A percentile compares a stretch with the other conserved stretches of the same genome.
Evolutionary conservation across 306 rosid genomes (phyloP).

Genomic region (Trifolium pratense): DNA sequence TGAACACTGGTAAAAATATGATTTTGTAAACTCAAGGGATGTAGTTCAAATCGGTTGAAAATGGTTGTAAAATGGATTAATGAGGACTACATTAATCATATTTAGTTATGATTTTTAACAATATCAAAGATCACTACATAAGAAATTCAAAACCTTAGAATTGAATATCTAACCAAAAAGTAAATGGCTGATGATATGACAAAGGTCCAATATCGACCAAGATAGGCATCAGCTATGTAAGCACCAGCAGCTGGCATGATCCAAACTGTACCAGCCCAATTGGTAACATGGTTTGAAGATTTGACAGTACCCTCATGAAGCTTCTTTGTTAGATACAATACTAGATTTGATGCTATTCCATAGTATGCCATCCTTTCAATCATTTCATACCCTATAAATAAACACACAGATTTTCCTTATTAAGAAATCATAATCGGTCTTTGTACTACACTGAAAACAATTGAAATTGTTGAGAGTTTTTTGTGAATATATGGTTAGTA

Average conservation of each 20-base stretch:
- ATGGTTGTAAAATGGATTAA: background rate
- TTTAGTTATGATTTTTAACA: background rate
- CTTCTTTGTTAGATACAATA: slow-evolving; percentile 61
- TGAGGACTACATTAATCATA: background rate
- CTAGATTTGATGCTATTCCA: slow-evolving; percentile 72
- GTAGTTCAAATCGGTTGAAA: too few relatives aligned
- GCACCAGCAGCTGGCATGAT: slow-evolving; percentile 68
- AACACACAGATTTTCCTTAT: background rate
- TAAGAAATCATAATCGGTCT: background rate
- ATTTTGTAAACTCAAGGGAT: too few relatives aligned
- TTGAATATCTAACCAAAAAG: slow-evolving; percentile 51
- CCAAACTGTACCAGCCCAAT: slow-evolving; percentile 77
- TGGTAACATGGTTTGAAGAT: slow-evolving; percentile 75
- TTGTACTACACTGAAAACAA: background rate
- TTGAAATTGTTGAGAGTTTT: too few relatives aligned
- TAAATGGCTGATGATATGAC: slow-evolving; percentile 61
- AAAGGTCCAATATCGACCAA: slow-evolving; percentile 78
- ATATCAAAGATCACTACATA: background rate
- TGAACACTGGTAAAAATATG: too few relatives aligned
- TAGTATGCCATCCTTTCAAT: slow-evolving; percentile 87
- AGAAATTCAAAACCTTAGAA: background rate
- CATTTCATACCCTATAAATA: slow-evolving; percentile 59
- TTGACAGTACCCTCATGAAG: slow-evolving; percentile 80
- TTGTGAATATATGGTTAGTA: too few relatives aligned
- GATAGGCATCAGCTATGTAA: slow-evolving; percentile 66